Conservation (phyloP, 768 basidiomycete species). For the Lactifluus pinguis region DNA sequence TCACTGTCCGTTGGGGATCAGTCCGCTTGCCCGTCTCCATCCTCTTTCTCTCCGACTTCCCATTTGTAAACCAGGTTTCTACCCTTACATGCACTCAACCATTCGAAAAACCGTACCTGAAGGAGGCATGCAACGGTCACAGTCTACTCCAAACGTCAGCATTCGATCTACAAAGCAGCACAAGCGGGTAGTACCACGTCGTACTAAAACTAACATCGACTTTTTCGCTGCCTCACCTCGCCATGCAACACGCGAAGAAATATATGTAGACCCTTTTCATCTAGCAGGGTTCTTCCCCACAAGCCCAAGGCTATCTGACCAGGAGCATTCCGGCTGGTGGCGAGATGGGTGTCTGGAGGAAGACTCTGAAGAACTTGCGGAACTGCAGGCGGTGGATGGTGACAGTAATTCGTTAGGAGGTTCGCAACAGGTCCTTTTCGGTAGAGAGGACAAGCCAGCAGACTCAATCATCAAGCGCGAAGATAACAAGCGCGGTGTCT, state of each 20-base stretch:
- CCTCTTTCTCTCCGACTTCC: neutral
- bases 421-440: conserved; percentile 25
- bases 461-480: conserved; percentile 33
- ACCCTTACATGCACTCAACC: conserved; percentile 2
- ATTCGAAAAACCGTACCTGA: conserved; percentile 1
- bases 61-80: neutral
- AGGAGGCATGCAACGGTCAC: conserved; percentile 23
- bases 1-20: conserved; percentile 8
- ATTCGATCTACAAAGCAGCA: neutral
- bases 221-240: conserved; percentile 11
- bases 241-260: conserved; percentile 21
- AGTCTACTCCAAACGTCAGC: conserved; percentile 25
- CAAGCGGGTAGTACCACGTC: conserved; percentile 4
- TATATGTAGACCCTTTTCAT: conserved; percentile 39
- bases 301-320: conserved; percentile 20
- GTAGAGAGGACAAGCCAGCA: conserved; percentile 29
- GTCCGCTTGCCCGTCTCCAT: neutral
- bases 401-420: conserved; percentile 18
- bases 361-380: conserved; percentile 18
- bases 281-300: conserved; percentile 42
- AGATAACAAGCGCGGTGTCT: conserved; percentile 45
- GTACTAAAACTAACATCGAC: conserved; percentile 18
- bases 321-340: conserved; percentile 38
- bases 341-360: conserved; percentile 24
- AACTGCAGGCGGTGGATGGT: conserved; percentile 17